Evolutionary conservation across 371 early-diverging fungal genomes (phyloP).

Genomic region (Circinella umbellata): DNA sequence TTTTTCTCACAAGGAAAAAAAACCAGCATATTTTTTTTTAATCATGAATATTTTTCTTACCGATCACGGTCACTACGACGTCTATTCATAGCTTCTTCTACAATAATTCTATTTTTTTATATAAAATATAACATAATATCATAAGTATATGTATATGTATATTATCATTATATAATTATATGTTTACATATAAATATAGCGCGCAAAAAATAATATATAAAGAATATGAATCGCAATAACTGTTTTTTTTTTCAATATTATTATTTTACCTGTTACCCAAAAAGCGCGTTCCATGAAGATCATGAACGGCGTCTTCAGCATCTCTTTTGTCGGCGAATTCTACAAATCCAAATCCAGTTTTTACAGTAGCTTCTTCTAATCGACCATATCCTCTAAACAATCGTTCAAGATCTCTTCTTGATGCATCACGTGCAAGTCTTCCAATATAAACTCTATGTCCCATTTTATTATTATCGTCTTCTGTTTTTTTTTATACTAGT

Average conservation of each 20-base stretch:
- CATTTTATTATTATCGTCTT: constrained; percentile 25
- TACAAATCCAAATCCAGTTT: constrained; percentile 67
- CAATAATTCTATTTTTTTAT: not conserved
- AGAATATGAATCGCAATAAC: not conserved
- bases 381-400: constrained; percentile 65
- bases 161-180: no score
- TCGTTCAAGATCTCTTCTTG: constrained; percentile 64
- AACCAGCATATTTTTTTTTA: no score
- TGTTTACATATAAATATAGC: no score
- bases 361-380: constrained; percentile 67
- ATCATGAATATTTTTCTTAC: not conserved
- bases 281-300: constrained; percentile 63
- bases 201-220: not conserved
- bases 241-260: not conserved
- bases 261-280: constrained; percentile 51
- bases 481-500: not conserved
- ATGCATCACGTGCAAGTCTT: constrained; percentile 64
- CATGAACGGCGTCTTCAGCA: constrained; percentile 64
- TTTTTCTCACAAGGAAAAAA: not conserved
- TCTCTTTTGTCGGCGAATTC: constrained; percentile 17
- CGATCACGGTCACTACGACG: not conserved
- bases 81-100: constrained; percentile 1
- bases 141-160: not conserved
- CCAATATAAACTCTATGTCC: constrained; percentile 70
- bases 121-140: not conserved